Base-by-base conservation (phyloP, 2,329 filamentous ascomycete genomes). In the Penicillium sp. region DNA sequence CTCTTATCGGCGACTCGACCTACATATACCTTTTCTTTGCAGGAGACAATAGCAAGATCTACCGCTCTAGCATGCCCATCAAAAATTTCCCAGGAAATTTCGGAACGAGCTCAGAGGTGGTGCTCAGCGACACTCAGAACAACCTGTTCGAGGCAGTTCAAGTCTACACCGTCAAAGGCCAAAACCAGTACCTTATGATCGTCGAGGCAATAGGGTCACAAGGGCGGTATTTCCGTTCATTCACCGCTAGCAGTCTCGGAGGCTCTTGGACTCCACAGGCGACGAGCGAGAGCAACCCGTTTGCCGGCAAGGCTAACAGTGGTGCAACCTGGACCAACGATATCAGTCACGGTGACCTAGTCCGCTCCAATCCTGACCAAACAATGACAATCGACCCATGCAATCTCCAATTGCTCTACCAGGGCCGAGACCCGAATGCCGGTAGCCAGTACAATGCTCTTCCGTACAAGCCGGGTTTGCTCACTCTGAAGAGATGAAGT, bases 21-120 rank as follows among this genome's bases (percentile, higher is more conserved):
- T 81, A 82, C 71, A 87, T 87, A 83, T 87, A 87, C 63, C 75
- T 89, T 3, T 89, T 88, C 80, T 88, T 88, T 62, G 78, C 79
- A 0, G 86, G 85, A 8, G 86, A 89, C 71, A 87, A 88, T 59
- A 86, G 86, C 68, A 82, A 80, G 46, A 85, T 89, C 65, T 89
- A 88, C 73, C 80, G 86, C 1, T 69, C 85, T 51, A 82, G 79
- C 67, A 88, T 87, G 83, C 77, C 86, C 42, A 81, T 87, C 19
- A 79, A 70, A 44, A 81, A 82, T 57, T 89, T 89, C 77, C 86
- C 86, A 0, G 79, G 81, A 39, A 79, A 70, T 67, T 88, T 89
- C 67, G 85, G 86, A 56, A 74, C 76, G 0, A 53, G 77, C 0
- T 80, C 75, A 1, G 79, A 77, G 2, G 71, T 80, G 0, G 63